Conservation (phyloP, 208 protist species). For the Trypanosoma avium region DNA sequence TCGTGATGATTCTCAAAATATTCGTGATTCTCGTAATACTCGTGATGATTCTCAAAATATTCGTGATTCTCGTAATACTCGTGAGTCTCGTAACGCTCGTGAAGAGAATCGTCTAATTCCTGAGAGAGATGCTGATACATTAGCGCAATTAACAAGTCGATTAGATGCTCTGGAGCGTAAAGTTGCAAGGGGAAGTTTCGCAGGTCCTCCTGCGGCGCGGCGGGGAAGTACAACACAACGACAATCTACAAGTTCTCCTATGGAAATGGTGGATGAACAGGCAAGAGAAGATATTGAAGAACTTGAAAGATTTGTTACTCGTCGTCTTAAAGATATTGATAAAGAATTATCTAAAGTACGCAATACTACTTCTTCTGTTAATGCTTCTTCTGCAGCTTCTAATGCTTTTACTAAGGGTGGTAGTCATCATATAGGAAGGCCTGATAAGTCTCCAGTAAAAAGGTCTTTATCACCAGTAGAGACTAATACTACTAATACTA, state of each 20-base stretch:
- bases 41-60: conserved; percentile 6
- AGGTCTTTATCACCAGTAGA: not conserved
- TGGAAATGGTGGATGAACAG: conserved; percentile 43
- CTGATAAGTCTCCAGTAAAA: not conserved
- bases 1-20: conserved; percentile 9
- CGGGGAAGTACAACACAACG: not conserved
- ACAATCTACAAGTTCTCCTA: conserved; percentile 2
- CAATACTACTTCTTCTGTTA: not conserved
- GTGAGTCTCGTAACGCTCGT: conserved; percentile 2
- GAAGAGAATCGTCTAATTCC: not conserved
- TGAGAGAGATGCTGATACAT: not conserved
- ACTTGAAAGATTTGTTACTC: conserved; percentile 67
- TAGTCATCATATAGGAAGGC: not conserved
- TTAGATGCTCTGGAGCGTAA: conserved; percentile 18
- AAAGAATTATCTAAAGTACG: not conserved
- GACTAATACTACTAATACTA: not conserved
- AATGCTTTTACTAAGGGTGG: not conserved
- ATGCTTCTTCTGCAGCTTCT: conserved; percentile 8
- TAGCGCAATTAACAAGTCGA: not conserved
- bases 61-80: not conserved
- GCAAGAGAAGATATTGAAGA: conserved; percentile 74
- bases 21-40: not conserved
- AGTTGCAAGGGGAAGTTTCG: not conserved
- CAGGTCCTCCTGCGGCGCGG: not conserved
- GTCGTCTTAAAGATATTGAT: conserved; percentile 66